These are phyloP conservation scores for Lyophyllum shimeji DNA, from an alignment of 768 basidiomycete species.

Conservation along the genomic window DNA sequence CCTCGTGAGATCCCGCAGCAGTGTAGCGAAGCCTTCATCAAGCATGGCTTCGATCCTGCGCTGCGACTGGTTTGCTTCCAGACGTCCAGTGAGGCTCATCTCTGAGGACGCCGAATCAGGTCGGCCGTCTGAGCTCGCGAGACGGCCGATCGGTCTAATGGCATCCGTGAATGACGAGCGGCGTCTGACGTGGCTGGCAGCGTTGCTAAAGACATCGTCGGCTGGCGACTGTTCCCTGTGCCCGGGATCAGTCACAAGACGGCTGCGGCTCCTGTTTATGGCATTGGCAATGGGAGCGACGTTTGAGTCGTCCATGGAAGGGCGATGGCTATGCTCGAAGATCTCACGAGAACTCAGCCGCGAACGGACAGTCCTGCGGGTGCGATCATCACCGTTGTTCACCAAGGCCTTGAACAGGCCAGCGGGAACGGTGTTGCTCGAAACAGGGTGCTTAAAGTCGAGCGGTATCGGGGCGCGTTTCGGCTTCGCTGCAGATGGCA, in stretches of 20 bases:
- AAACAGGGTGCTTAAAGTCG: slow-evolving; percentile 61
- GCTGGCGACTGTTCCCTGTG: slow-evolving; percentile 22
- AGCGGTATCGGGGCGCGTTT: slow-evolving; percentile 76
- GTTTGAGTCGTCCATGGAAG: slow-evolving; percentile 76
- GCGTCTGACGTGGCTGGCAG: slow-evolving; percentile 39
- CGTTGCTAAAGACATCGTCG: slow-evolving; percentile 37
- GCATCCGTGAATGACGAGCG: slow-evolving; percentile 60
- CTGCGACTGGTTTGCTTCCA: slow-evolving; percentile 63
- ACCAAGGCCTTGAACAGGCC: slow-evolving; percentile 83
- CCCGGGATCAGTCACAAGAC: slow-evolving; percentile 61
- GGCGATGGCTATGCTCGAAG: slow-evolving; percentile 64
- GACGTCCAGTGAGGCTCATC: slow-evolving; percentile 51
- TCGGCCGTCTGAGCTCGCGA: slow-evolving; percentile 28
- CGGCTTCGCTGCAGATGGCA: slow-evolving; percentile 30
- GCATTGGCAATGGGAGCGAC: slow-evolving; percentile 69
- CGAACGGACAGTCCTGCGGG: slow-evolving; percentile 72
- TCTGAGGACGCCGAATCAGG: slow-evolving; percentile 42
- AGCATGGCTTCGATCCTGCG: slow-evolving; percentile 61
- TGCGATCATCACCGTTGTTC: slow-evolving; percentile 59
- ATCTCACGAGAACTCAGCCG: slow-evolving; percentile 73
- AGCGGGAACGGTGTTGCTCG: slow-evolving; percentile 78
- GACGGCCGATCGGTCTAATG: slow-evolving; percentile 30
- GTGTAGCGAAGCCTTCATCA: slow-evolving; percentile 63
- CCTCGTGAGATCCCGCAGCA: slow-evolving; percentile 40
- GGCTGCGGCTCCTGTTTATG: slow-evolving; percentile 47